phyloP scores from a whole-genome alignment of 345 rosid species.

The Eucalyptus tenuipes region DNA sequence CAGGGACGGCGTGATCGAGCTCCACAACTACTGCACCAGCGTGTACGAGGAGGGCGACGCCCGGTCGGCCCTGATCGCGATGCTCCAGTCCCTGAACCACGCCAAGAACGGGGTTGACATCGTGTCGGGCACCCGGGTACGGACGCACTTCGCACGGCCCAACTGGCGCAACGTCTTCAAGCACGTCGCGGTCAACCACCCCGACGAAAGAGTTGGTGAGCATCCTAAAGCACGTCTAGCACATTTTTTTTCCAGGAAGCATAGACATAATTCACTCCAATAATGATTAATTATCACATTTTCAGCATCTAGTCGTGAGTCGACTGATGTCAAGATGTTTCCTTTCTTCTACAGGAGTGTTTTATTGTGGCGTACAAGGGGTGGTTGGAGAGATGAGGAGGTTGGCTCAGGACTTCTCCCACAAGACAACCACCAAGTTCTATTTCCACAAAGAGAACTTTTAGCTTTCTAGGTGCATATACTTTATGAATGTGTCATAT shows the following conservation, averaged over 20 bases:
- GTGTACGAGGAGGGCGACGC: slow-evolving; percentile 83
- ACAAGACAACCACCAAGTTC: slow-evolving; percentile 69
- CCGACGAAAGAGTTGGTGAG: slow-evolving; percentile 56
- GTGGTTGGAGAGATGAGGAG: slow-evolving; percentile 39
- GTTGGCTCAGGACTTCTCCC: slow-evolving; percentile 58
- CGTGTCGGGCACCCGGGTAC: slow-evolving; percentile 52
- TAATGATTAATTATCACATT: not conserved
- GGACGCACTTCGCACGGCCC: slow-evolving; percentile 61
- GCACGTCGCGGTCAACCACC: slow-evolving; percentile 51
- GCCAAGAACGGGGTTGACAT: slow-evolving; percentile 65
- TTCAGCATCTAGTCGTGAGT: not conserved
- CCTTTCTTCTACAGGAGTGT: slow-evolving; percentile 30
- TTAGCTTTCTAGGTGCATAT: not conserved
- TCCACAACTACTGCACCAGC: slow-evolving; percentile 63
- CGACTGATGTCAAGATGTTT: not conserved
- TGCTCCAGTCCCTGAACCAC: slow-evolving; percentile 69
- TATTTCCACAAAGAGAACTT: slow-evolving; percentile 81
- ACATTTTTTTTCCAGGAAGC: not conserved
- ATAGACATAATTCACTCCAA: not conserved
- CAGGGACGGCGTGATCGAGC: slow-evolving; percentile 44
- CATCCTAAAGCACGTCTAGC: not conserved
- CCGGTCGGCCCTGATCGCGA: slow-evolving; percentile 65
- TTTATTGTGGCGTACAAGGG: slow-evolving; percentile 61
- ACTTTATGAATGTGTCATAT: no score
- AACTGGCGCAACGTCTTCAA: slow-evolving; percentile 63